Percentiles rank a stretch among this genome's conserved stretches.
These are phyloP conservation scores for Elsinoe ampelina DNA, from an alignment of 2,329 filamentous ascomycete species.

Conservation along the genomic window DNA sequence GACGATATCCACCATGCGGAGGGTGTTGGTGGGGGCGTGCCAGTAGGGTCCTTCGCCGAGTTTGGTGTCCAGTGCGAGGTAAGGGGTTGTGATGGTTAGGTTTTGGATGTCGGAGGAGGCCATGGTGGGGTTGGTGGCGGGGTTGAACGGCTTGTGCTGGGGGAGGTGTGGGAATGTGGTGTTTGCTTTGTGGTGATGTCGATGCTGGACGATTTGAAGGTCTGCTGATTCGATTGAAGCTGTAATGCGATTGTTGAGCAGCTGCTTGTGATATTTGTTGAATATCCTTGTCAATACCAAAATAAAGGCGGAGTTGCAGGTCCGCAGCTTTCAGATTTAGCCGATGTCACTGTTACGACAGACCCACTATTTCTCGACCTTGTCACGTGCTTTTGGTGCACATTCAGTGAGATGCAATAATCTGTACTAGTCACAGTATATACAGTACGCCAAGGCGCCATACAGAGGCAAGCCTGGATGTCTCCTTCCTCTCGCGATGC, in stretches of 20 bases:
- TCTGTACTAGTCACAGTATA: background rate
- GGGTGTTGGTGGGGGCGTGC: slow-evolving; percentile 52
- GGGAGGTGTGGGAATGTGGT: no score
- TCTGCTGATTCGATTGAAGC: background rate
- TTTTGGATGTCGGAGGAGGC: slow-evolving; percentile 23
- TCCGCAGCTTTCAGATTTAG: background rate
- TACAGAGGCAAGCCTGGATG: background rate
- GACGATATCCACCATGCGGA: slow-evolving; percentile 79
- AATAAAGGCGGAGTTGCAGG: background rate
- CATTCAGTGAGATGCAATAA: background rate
- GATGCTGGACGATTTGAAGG: no score
- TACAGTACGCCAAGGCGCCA: slow-evolving; percentile 6
- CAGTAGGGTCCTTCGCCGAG: slow-evolving; percentile 70
- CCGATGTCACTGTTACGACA: slow-evolving; percentile 4
- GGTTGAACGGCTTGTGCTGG: no score
- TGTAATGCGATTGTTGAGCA: background rate
- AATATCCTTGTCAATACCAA: background rate
- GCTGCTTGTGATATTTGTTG: background rate
- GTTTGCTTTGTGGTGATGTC: no score
- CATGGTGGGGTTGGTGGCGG: slow-evolving; percentile 19
- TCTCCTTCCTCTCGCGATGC: background rate
- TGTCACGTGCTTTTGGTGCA: background rate
- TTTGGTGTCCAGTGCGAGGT: slow-evolving; percentile 53
- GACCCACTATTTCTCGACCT: background rate
- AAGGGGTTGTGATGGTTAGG: slow-evolving; percentile 34